phyloP scores from a whole-genome alignment of 495 filamentous ascomycete genomes.

The Massariosphaeria phaeospora region DNA sequence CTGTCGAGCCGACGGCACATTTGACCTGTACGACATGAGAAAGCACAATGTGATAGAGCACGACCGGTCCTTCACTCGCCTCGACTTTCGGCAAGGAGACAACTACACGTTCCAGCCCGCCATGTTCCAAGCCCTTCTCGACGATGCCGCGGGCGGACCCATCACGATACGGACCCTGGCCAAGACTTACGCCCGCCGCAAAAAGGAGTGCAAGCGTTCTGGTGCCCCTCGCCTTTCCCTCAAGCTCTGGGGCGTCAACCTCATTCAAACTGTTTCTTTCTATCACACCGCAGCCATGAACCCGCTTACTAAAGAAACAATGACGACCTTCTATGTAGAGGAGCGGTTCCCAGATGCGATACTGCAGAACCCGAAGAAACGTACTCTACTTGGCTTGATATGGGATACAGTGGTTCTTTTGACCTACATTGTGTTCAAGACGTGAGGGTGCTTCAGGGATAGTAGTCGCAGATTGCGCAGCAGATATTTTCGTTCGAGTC shows the following conservation, averaged over 20 bases:
- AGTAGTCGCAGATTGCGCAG: conserved; percentile 10
- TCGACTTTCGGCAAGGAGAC: conserved; percentile 39
- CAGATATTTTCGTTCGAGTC: conserved; percentile 16
- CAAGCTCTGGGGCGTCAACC: conserved; percentile 12
- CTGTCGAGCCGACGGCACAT: conserved; percentile 35
- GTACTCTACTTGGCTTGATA: conserved; percentile 10
- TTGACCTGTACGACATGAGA: conserved; percentile 38
- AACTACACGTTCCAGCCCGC: conserved; percentile 41
- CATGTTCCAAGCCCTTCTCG: conserved; percentile 37
- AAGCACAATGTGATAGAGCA: conserved; percentile 42
- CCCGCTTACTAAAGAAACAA: conserved; percentile 14
- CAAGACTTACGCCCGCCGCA: conserved; percentile 34
- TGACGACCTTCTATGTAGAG: conserved; percentile 15
- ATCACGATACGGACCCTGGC: conserved; percentile 35
- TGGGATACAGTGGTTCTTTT: conserved; percentile 16
- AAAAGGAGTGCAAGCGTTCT: conserved; percentile 34
- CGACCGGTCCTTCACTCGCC: conserved; percentile 40
- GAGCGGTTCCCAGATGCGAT: conserved; percentile 18
- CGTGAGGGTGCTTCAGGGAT: conserved; percentile 11
- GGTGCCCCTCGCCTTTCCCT: conserved; percentile 20
- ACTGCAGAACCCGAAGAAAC: conserved; percentile 8
- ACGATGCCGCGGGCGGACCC: conserved; percentile 35
- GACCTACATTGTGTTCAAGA: conserved; percentile 14
- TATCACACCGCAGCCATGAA: conserved; percentile 8
- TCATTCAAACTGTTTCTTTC: conserved; percentile 14